phyloP scores from a whole-genome alignment of 371 early-diverging fungal genomes.

The Lichtheimia ornata region DNA sequence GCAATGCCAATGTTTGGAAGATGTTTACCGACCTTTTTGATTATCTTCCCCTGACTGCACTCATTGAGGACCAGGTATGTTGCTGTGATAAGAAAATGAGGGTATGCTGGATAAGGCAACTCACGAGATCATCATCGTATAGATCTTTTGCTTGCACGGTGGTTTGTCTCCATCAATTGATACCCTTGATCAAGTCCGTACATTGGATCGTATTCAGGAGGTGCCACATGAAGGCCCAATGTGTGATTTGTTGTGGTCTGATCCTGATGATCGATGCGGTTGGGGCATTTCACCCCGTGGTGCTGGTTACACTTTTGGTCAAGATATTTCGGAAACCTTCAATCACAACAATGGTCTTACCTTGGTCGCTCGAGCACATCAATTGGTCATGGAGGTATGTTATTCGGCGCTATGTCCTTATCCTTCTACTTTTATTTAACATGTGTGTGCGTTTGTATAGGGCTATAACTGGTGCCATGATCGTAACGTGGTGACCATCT shows the following conservation, averaged over 20 bases:
- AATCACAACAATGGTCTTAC: slow-evolving; percentile 95
- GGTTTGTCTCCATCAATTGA: slow-evolving; percentile 97
- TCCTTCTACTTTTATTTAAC: not conserved
- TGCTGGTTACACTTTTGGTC: slow-evolving; percentile 98
- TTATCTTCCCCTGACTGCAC: slow-evolving; percentile 96
- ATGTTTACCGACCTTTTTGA: slow-evolving; percentile 99
- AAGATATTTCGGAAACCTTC: slow-evolving; percentile 96
- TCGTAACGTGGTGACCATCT: slow-evolving; percentile 98
- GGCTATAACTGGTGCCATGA: slow-evolving; percentile 99
- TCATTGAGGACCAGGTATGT: slow-evolving; percentile 62
- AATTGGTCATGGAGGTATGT: slow-evolving; percentile 78
- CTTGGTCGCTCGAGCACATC: slow-evolving; percentile 96
- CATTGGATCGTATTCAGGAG: slow-evolving; percentile 97
- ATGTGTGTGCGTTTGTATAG: slow-evolving; percentile 29
- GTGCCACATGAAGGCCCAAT: slow-evolving; percentile 99
- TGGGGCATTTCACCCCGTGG: slow-evolving; percentile 99
- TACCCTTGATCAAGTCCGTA: slow-evolving; percentile 97
- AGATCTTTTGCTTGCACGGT: slow-evolving; percentile 98
- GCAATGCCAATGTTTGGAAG: slow-evolving; percentile 98
- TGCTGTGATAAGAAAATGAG: no score
- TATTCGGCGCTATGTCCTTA: not conserved
- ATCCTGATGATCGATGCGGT: slow-evolving; percentile 97
- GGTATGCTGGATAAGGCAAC: not conserved
- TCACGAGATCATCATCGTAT: not conserved
- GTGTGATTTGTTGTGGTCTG: slow-evolving; percentile 98